Base-by-base conservation (phyloP, 305 asterid species). In the Coffea humblotiana region DNA sequence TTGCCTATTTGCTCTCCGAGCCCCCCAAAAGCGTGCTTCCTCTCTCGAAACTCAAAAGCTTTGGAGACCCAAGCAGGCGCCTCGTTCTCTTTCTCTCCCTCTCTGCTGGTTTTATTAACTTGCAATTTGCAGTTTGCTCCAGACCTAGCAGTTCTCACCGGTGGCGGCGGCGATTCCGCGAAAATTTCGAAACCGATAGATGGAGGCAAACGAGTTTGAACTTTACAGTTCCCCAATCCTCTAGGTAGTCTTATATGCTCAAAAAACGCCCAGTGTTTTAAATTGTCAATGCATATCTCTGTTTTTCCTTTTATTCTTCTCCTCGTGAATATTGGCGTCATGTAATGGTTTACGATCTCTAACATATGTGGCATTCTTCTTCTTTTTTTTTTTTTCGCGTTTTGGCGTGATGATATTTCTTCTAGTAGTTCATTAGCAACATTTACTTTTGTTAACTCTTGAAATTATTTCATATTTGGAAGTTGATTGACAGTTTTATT, bases 201-300 rank as follows among this genome's bases (percentile, higher is more conserved):
- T 94, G 98, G 97, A 91, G 87, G 89, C 87, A 13, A 88, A 90
- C 78, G 95, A 92, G 83, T 86, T 82, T 37, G 87, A 90, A 52
- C 83, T 88, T 78, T 88, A 82, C 68, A 68, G 63, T 70, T 40
- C 80, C 77, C 84, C 84, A 27, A 65, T 82, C 40, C 81, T 72
- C 29, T 82, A 77, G 81, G 79, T 63, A 68, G 27, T 40, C 16
- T 8, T 43, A 23, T 43, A 23, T 54, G 37, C 27, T 60, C 23
- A 56, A 67, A 29, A 66, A 4, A 64, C 14, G 16, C 21, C 23
- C 19, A 21, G 14, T 51, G 27, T n/a, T 45, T 72, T 29, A 1
- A 40, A 7, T 49, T 37, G n/a, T 37, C 74, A 45, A 27, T 2
- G 56, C 54, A 15, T 23, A 3, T 54, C 12, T 80, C 27, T 19